Conservation (phyloP, 495 filamentous ascomycete species). For the Rhypophila decipiens region DNA sequence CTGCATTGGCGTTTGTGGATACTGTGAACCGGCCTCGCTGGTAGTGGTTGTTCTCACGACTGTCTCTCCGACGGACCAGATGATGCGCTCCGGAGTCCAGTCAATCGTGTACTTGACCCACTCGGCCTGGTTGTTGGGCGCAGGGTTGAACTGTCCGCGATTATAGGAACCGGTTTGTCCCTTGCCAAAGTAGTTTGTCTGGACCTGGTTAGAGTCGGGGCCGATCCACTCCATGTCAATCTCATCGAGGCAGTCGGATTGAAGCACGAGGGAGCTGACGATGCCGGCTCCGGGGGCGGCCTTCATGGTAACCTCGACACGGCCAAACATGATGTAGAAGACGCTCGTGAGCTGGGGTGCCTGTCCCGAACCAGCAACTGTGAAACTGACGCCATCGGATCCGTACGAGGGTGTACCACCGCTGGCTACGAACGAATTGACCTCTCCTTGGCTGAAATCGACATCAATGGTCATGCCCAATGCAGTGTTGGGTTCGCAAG, state of each 20-base stretch:
- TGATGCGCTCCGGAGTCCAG: conserved; percentile 70
- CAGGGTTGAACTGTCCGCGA: conserved; percentile 66
- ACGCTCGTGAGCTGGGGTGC: conserved; percentile 69
- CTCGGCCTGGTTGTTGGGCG: conserved; percentile 52
- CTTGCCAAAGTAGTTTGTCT: conserved; percentile 94
- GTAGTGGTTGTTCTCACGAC: conserved; percentile 60
- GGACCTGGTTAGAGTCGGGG: conserved; percentile 55
- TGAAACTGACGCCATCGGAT: conserved; percentile 73
- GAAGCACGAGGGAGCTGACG: conserved; percentile 76
- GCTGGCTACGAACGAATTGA: conserved; percentile 60
- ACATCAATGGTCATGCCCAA: conserved; percentile 70
- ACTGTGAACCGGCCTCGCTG: conserved; percentile 57
- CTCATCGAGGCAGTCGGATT: conserved; percentile 89
- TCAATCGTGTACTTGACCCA: conserved; percentile 89
- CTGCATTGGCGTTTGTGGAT: conserved; percentile 87
- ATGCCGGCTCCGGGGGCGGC: conserved; percentile 66
- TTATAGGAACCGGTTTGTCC: conserved; percentile 68
- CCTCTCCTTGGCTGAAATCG: conserved; percentile 72
- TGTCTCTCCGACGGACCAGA: conserved; percentile 74
- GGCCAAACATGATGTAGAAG: conserved; percentile 83
- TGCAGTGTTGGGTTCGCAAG: conserved; percentile 73
- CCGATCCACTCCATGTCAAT: conserved; percentile 89
- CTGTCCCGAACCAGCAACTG: conserved; percentile 76
- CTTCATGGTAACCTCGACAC: conserved; percentile 64
- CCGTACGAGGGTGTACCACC: conserved; percentile 63